These are phyloP conservation scores for Sporothrix schenckii DNA, from an alignment of 2,329 filamentous ascomycete species.

Conservation along the genomic window DNA sequence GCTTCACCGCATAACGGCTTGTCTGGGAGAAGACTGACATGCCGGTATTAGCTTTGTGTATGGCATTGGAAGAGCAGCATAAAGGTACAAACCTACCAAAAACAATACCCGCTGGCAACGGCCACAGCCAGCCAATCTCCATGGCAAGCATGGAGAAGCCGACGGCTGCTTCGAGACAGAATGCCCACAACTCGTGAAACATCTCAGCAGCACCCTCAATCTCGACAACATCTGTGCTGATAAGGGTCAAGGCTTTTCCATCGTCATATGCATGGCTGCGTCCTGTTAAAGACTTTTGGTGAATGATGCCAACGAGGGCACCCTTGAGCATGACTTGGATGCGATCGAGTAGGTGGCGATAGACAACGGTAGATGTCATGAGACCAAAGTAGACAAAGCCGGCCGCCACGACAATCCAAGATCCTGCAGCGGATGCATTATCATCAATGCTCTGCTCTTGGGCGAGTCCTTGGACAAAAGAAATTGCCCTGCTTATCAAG, in stretches of 20 bases:
- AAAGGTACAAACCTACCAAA: constrained; percentile 42
- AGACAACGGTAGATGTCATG: constrained; percentile 37
- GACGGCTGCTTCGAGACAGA: constrained; percentile 48
- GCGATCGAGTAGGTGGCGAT: constrained; percentile 37
- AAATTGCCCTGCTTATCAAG: constrained; percentile 46
- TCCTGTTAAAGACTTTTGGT: constrained; percentile 29
- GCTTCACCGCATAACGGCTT: constrained; percentile 47
- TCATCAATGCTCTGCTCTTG: not conserved
- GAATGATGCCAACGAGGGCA: constrained; percentile 37
- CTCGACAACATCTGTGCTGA: constrained; percentile 48
- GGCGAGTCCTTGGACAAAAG: constrained; percentile 35
- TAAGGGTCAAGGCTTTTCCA: constrained; percentile 45
- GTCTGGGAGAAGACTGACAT: constrained; percentile 47
- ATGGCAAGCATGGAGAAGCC: constrained; percentile 46
- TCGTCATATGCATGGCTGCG: constrained; percentile 39
- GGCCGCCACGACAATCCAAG: constrained; percentile 43
- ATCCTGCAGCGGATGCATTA: constrained; percentile 33
- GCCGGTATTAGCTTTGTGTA: constrained; percentile 5
- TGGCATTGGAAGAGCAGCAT: too few species aligned
- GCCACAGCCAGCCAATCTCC: constrained; percentile 50
- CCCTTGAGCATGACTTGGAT: constrained; percentile 37
- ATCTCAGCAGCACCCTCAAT: constrained; percentile 43
- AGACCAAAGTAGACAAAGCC: constrained; percentile 44
- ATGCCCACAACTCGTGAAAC: constrained; percentile 50
- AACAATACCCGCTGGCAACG: constrained; percentile 48